phyloP scores from a whole-genome alignment of 2,329 filamentous ascomycete genomes.

The Cytospora piceicola region DNA sequence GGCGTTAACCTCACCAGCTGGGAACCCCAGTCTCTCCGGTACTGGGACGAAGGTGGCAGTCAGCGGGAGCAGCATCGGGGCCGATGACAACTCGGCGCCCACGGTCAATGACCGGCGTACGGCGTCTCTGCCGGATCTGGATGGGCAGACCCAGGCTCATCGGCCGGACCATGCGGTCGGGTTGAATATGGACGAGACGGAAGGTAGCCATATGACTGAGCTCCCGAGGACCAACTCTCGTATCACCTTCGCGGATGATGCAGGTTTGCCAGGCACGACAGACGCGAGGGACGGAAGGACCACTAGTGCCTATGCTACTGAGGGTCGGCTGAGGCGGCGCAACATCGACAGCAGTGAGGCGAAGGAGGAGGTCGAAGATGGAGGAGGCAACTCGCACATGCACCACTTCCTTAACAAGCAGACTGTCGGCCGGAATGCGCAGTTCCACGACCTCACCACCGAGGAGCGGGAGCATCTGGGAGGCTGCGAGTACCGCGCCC shows the following conservation, averaged over 20 bases:
- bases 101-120: conserved; percentile 7
- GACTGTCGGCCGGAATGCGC: conserved; percentile 48
- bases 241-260: conserved; percentile 21
- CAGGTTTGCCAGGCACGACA: neutral
- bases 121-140: conserved; percentile 12
- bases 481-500: conserved; percentile 56
- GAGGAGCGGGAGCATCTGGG: conserved; percentile 54
- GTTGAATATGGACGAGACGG: neutral
- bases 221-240: neutral
- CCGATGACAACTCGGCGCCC: neutral
- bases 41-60: conserved; percentile 5
- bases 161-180: neutral
- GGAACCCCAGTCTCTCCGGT: conserved; percentile 3
- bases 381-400: conserved; percentile 34
- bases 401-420: conserved; percentile 38
- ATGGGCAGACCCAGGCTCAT: neutral
- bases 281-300: conserved; percentile 12
- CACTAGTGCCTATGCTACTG: conserved; percentile 8
- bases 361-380: neutral
- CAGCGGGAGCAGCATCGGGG: neutral
- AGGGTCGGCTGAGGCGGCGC: conserved; percentile 3
- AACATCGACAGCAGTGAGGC: neutral
- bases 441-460: conserved; percentile 52
- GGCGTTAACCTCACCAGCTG: conserved; percentile 17
- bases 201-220: neutral